Evolutionary conservation across 2,329 filamentous ascomycete species (phyloP), one percentile per base, ranked within the genome.

Genomic region (Colletotrichum orbiculare): DNA sequence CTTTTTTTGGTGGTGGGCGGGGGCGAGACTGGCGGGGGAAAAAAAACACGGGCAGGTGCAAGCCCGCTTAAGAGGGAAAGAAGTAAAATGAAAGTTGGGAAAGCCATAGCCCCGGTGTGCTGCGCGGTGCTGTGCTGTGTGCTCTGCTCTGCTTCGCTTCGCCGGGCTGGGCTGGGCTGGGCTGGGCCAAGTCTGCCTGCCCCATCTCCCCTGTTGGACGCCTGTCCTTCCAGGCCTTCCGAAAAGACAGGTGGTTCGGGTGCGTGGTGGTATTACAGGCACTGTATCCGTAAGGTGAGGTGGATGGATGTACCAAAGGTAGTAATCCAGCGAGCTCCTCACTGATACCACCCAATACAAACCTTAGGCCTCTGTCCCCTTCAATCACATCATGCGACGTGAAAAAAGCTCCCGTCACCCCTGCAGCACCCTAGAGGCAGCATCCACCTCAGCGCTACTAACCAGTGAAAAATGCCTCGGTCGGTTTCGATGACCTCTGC

Each of bases 21-120:
- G 69, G 58, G 69, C 69, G 71, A n/a, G 9, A 11, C 13, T 10
- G 43, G 25, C 17, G 43, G 68, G 59, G 15, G 2, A 73, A 73
- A 72, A 72, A 67, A 71, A 69, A 72, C 60, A 68, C 70, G 62
- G 68, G 73, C 68, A 72, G 73, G 75, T 73, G 75, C 75, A 74
- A 64, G 75, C 67, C 35, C 50, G 45, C 45, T 25, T 25, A 25
- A 25, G 25, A 25, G 25, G 25, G 25, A 25, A 25, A 25, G 25
- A 25, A 25, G 25, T 25, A 55, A 41, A 55, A 46, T 54, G 55
- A 65, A 61, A 58, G 42, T 50, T 55, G 37, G 34, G 53, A 49
- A 53, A 12, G 33, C 34, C 13, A 39, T 45, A 45, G 34, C 10
- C 46, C 38, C n/a, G 39, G 52, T 25, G 25, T 5, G 25, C 25